Base-by-base conservation (phyloP, 257 asterid genomes). In the Perilla frutescens region DNA sequence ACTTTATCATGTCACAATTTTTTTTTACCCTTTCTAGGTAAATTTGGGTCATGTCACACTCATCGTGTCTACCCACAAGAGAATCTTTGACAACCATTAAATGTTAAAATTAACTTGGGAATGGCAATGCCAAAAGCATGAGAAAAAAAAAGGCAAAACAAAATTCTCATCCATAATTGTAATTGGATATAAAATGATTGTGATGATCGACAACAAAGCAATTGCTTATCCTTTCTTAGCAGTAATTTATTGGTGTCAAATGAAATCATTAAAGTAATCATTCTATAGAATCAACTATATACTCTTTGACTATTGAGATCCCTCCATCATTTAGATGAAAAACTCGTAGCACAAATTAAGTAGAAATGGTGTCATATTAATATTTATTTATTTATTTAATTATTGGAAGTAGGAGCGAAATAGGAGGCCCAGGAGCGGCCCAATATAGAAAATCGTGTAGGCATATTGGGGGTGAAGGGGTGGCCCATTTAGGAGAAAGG, bases 401-500 rank as follows among this genome's bases (percentile, higher is more conserved):
- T 20, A 20, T 20, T 20, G 26, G 26, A 20, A 20, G n/a, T n/a
- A n/a, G 26, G 26, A 20, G 26, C 26, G 26, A n/a, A 53, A 32
- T 8, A 11, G 6, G 40, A 58, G 70, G 75, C 61, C 68, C 69
- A 69, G 59, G 50, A 60, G 62, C 2, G 58, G 76, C 69, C 75
- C 77, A 56, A 47, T 32, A 26, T 32, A 45, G 49, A 37, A 62
- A 47, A 62, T 15, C 9, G 0, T 70, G 76, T 51, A 57, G 31
- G 58, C 71, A 11, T 43, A 54, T 2, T 14, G 60, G 71, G 68
- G 55, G 13, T 20, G 3, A 75, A n/a, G 4, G 59, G 31, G 57
- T 72, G 76, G 74, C 73, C 77, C 74, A 77, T 71, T 20, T 53
- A 6, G 45, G 29, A 15, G 73, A 76, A 48, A 71, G 78, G 6